Evolutionary conservation across 257 asterid genomes (phyloP), one percentile per base, ranked within the genome.

Genomic region (Nicotiana benthamiana): DNA sequence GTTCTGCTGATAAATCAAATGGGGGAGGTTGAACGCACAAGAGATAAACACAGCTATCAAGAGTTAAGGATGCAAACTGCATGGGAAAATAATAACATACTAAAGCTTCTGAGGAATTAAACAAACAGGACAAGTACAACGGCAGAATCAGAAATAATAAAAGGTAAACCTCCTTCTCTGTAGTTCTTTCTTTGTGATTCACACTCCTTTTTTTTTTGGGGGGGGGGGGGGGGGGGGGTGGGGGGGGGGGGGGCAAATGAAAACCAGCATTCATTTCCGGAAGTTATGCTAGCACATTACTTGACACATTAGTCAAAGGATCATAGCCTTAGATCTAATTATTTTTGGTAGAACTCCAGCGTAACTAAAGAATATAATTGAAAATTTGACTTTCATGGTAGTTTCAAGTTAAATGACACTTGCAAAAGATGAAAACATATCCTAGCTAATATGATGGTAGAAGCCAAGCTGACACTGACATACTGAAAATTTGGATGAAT

Each of bases 31-130:
- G 62, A 53, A 53, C 40, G 65, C 81, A 82, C 84, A 76, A 46
- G 67, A n/a, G 40, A 76, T 82, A 82, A 76, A 82, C 81, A 82
- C 81, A 82, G 77, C 84, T 82, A 76, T 52, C 40, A 40, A 56
- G 24, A 6, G 81, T 82, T 67, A 82, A 82, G 68, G 75, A 64
- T 22, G 60, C 62, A 62, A 75, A 81, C n/a, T 28, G 52, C 26
- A 24, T 24, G 26, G 34, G 72, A 57, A 77, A 6, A 26, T 13
- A 59, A 60, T 26, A 59, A 63, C 72, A 26, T 4, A 74, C 43
- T 30, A 74, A 17, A 48, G 30, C 53, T 15, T 43, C 52, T 36
- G 3, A 46, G 24, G 60, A 72, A 72, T 24, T 68, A 46, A 13
- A 46, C 60, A 24, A 46, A 13, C 60, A 13, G 61, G 77, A 13